phyloP scores from a whole-genome alignment of 805 yeast species.

The Blastobotrys mokoenaii region DNA sequence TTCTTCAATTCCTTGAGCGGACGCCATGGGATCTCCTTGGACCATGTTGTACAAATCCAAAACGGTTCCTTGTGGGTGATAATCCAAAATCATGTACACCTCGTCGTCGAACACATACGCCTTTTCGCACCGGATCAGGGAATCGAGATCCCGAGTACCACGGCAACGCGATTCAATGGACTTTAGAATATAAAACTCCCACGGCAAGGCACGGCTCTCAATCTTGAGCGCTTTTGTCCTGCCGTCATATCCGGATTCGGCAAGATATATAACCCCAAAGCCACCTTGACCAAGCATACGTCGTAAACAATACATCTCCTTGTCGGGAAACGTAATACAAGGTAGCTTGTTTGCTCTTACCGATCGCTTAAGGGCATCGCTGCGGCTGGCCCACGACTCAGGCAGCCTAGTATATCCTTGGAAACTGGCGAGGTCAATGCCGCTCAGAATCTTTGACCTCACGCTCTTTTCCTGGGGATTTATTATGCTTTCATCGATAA shows the following conservation, averaged over 20 bases:
- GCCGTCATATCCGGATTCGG: conserved; percentile 50
- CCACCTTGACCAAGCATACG: conserved; percentile 73
- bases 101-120: conserved; percentile 57
- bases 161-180: conserved; percentile 40
- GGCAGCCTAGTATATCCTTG: conserved; percentile 24
- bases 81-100: conserved; percentile 57
- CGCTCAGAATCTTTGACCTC: conserved; percentile 1
- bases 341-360: neutral
- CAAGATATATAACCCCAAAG: conserved; percentile 64
- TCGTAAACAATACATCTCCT: conserved; percentile 39
- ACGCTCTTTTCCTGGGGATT: conserved; percentile 7
- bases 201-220: conserved; percentile 51
- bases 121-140: conserved; percentile 44
- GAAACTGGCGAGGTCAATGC: conserved; percentile 17
- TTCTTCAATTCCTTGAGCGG: conserved; percentile 42
- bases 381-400: neutral
- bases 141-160: conserved; percentile 22
- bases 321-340: conserved; percentile 6
- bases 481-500: neutral
- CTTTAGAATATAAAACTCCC: conserved; percentile 74
- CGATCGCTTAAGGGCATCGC: conserved; percentile 1
- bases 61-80: conserved; percentile 62
- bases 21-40: conserved; percentile 13
- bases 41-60: conserved; percentile 52
- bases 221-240: conserved; percentile 57